Evolutionary conservation across 2,329 filamentous ascomycete genomes (phyloP).

Genomic region (Didymella lethalis): DNA sequence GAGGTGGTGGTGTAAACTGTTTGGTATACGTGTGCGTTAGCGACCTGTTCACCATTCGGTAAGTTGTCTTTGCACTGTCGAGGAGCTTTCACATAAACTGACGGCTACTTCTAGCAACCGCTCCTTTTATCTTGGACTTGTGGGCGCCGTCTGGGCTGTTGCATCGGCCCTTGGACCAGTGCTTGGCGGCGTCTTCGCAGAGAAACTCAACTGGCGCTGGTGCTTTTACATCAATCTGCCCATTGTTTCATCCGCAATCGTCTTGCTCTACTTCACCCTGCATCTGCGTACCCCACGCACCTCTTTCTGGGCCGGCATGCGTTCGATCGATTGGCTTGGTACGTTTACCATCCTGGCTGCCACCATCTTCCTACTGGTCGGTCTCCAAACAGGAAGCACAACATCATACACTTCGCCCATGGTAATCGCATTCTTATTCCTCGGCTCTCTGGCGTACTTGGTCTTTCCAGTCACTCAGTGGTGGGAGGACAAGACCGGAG

Average conservation of each 20-base stretch:
- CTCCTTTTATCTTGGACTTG: constrained; percentile 60
- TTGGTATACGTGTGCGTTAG: constrained; percentile 63
- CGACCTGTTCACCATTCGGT: constrained; percentile 60
- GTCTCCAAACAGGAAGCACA: constrained; percentile 61
- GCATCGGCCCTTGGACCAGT: constrained; percentile 63
- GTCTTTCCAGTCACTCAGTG: constrained; percentile 69
- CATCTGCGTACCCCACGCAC: constrained; percentile 63
- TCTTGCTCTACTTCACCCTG: constrained; percentile 60
- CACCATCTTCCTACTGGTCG: constrained; percentile 60
- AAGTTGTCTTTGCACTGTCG: constrained; percentile 1
- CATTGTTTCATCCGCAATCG: constrained; percentile 58
- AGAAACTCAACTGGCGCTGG: constrained; percentile 60
- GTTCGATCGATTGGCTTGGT: constrained; percentile 63
- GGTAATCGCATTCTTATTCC: constrained; percentile 61
- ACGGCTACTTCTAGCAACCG: constrained; percentile 43
- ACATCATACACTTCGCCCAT: constrained; percentile 58
- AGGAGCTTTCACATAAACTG: neutral
- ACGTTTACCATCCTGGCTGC: constrained; percentile 58
- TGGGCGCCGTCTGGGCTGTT: constrained; percentile 64
- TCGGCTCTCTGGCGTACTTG: constrained; percentile 55
- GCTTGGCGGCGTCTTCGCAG: constrained; percentile 60
- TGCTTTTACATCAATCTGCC: constrained; percentile 57
- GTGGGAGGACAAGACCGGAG: constrained; percentile 65
- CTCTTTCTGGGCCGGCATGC: constrained; percentile 54
- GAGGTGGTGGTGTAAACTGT: constrained; percentile 62